A percentile compares a stretch with the other conserved stretches of the same genome.
Conservation (phyloP, 176 grass and related monocot genomes). For the Triticum aestivum region DNA sequence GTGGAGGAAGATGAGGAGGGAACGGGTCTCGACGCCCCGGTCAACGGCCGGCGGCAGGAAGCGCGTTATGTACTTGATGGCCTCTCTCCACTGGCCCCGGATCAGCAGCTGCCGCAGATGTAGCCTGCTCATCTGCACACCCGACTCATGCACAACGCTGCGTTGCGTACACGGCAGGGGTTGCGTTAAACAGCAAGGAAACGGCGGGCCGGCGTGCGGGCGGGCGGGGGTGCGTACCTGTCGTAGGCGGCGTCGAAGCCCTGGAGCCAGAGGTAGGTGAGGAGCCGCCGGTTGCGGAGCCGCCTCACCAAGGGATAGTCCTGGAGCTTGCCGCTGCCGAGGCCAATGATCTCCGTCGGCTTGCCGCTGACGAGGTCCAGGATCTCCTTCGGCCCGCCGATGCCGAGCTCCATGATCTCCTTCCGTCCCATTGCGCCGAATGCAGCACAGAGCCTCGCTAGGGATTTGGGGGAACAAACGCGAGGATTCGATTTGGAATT, state of each 20-base stretch:
- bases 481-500: background rate
- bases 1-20: background rate
- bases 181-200: background rate
- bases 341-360: too few species aligned
- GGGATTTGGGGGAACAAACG: background rate
- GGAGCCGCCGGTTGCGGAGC: background rate
- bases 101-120: background rate
- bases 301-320: background rate
- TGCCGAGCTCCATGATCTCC: background rate
- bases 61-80: background rate
- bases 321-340: background rate
- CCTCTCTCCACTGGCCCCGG: background rate
- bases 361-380: too few species aligned
- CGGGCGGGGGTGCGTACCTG: background rate
- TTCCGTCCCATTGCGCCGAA: background rate
- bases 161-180: background rate
- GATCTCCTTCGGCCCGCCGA: too few species aligned
- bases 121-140: background rate
- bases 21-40: background rate
- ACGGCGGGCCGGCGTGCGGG: background rate
- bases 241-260: background rate
- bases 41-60: background rate
- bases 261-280: background rate
- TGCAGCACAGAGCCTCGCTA: background rate
- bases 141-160: background rate